These are phyloP conservation scores for Odontarrhena argentea DNA, from an alignment of 345 rosid genomes.

Conservation along the genomic window DNA sequence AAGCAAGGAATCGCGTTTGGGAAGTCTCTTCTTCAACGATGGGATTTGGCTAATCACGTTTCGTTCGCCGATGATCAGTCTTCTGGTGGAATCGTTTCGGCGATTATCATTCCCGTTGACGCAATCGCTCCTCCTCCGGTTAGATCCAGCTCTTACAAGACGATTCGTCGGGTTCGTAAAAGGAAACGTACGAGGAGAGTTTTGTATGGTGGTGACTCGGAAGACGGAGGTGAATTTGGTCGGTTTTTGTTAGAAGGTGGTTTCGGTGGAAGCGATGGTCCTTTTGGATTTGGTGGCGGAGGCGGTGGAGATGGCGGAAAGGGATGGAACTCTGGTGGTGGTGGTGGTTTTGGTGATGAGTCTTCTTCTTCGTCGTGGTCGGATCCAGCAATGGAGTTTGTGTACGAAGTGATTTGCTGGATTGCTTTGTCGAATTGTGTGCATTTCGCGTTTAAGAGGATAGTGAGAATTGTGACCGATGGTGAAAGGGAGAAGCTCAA, in stretches of 20 bases:
- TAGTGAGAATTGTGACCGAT: conserved; percentile 52
- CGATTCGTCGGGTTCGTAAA: conserved; percentile 57
- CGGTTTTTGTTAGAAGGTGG: conserved; percentile 53
- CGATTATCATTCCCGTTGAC: conserved; percentile 47
- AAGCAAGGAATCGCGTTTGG: conserved; percentile 64
- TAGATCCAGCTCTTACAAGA: conserved; percentile 46
- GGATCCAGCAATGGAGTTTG: conserved; percentile 62
- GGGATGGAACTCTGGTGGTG: conserved; percentile 67
- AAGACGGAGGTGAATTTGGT: conserved; percentile 49
- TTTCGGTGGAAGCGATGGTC: conserved; percentile 44
- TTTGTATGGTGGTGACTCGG: conserved; percentile 49
- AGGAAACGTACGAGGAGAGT: conserved; percentile 63
- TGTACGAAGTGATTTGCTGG: conserved; percentile 95
- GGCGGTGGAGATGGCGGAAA: conserved; percentile 55
- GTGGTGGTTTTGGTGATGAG: conserved; percentile 68
- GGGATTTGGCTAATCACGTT: conserved; percentile 37
- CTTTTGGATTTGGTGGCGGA: conserved; percentile 51
- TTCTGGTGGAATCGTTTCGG: conserved; percentile 33
- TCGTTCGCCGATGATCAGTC: conserved; percentile 48
- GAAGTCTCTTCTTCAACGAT: conserved; percentile 47
- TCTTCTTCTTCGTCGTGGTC: conserved; percentile 59
- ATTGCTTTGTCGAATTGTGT: conserved; percentile 83
- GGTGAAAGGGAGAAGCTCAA: conserved; percentile 63
- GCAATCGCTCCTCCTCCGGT: conserved; percentile 60
- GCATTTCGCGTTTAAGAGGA: conserved; percentile 83